These are phyloP conservation scores for Marvania coccoides DNA, from an alignment of 139 green algal species.

Conservation along the genomic window DNA sequence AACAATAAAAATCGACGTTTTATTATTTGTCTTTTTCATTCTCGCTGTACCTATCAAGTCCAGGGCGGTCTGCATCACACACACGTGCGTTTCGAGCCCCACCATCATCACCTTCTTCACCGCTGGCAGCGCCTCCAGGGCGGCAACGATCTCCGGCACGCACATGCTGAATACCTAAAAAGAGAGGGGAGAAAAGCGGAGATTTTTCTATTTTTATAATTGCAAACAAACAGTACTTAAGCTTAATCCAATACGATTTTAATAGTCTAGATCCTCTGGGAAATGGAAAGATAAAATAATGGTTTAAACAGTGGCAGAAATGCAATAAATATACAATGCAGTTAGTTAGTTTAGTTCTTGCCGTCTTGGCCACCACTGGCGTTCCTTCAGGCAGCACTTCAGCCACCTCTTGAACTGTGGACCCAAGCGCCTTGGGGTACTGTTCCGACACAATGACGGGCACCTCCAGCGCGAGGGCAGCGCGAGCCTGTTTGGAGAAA, in stretches of 20 bases:
- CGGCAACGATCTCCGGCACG: conserved; percentile 28
- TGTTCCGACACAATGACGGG: conserved; percentile 80
- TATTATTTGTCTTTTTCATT: too few relatives aligned
- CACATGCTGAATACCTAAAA: conserved; percentile 41
- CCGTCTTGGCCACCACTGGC: conserved; percentile 34
- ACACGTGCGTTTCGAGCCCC: conserved; percentile 89
- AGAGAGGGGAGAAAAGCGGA: too few relatives aligned
- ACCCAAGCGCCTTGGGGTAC: conserved; percentile 73
- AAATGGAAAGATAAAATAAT: too few relatives aligned
- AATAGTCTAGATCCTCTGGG: too few relatives aligned
- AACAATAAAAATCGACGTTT: too few relatives aligned
- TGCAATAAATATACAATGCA: too few relatives aligned
- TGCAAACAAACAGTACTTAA: too few relatives aligned
- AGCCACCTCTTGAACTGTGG: conserved; percentile 58
- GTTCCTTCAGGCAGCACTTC: conserved; percentile 31
- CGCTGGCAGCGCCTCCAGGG: conserved; percentile 6
- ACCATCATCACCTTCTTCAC: conserved; percentile 64
- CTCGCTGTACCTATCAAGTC: conserved; percentile 62
- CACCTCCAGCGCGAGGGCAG: conserved; percentile 42
- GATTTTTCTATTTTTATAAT: too few relatives aligned
- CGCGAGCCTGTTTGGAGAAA: conserved; percentile 36
- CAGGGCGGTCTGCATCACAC: conserved; percentile 77
- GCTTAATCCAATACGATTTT: too few relatives aligned
- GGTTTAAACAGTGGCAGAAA: too few relatives aligned
- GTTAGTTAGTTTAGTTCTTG: too few relatives aligned